A percentile compares a stretch with the other conserved stretches of the same genome.
Evolutionary conservation across 768 basidiomycete species (phyloP).

Genomic region (Lanmaoa rubissima): DNA sequence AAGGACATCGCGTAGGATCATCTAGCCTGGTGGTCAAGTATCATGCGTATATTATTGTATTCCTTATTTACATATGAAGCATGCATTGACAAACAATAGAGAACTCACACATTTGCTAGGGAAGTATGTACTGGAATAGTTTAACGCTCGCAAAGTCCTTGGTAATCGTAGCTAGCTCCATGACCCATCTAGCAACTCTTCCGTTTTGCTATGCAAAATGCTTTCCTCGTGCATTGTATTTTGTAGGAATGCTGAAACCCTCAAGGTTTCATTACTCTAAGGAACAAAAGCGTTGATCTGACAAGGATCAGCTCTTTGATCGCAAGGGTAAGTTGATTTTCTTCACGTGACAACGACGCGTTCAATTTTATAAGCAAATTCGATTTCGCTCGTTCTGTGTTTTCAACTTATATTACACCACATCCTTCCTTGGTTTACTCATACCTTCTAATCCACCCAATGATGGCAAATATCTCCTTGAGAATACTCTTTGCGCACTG

Average conservation of each 20-base stretch:
- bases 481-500: conserved; percentile 13
- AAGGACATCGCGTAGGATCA: not conserved
- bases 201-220: not conserved
- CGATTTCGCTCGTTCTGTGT: too few species aligned
- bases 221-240: not conserved
- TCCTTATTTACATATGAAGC: not conserved
- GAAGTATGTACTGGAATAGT: not conserved
- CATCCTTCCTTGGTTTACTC: not conserved
- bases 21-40: conserved; percentile 1
- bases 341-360: conserved; percentile 21
- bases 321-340: conserved; percentile 11
- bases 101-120: not conserved
- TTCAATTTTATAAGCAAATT: not conserved
- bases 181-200: too few species aligned
- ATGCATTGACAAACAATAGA: not conserved
- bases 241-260: not conserved
- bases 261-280: too few species aligned
- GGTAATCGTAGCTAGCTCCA: not conserved
- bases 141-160: not conserved
- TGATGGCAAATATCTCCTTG: conserved; percentile 4
- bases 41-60: conserved; percentile 4
- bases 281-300: too few species aligned
- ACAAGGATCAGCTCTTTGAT: not conserved
- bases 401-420: not conserved
- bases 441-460: not conserved